Base-by-base conservation (phyloP, 768 basidiomycete genomes). In the Rhodotorula paludigena region DNA sequence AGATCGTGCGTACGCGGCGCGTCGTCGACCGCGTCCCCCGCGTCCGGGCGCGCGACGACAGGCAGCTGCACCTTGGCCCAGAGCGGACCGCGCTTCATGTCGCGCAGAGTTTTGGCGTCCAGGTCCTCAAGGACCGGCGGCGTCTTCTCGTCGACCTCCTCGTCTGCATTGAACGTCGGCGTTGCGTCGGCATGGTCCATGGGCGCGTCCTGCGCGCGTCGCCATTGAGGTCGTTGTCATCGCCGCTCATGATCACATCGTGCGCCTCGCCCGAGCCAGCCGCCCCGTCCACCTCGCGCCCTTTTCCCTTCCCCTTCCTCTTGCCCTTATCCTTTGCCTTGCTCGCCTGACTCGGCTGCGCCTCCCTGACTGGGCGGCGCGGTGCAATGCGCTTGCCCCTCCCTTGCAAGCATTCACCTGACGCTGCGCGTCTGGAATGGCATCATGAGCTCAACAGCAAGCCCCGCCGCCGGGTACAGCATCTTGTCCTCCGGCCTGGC, bases 401-500 rank as follows among this genome's bases (percentile, higher is more conserved):
- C 79, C 28, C 71, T 33, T 8, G 64, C 59, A 14, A 80, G 69
- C 57, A 81, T 68, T 72, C 78, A 76, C 7, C 75, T 54, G 1
- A 81, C 68, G 7, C 77, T 76, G 30, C 80, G 64, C 36, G 60
- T 71, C 69, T 81, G 81, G 68, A 81, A 81, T 1, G 81, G 81
- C 15, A 78, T 73, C 1, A n/a, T n/a, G n/a, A 81, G 71, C 21
- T 60, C 69, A 14, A 78, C 75, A 2, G 63, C 51, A 65, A 80
- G 71, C 20, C 73, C n/a, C n/a, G n/a, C 77, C 38, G 62, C 55
- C 1, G 80, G 78, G 45, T 77, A 76, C 12, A 77, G 51, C 21
- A 60, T 35, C 23, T 67, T 60, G 39, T 73, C 71, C 39, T 72
- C 67, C 7, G 25, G 47, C 3, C 36, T 52, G 23, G 47, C 18